Base-by-base conservation (phyloP, 2,329 filamentous ascomycete species). In the Thielaviopsis ethacetica region DNA sequence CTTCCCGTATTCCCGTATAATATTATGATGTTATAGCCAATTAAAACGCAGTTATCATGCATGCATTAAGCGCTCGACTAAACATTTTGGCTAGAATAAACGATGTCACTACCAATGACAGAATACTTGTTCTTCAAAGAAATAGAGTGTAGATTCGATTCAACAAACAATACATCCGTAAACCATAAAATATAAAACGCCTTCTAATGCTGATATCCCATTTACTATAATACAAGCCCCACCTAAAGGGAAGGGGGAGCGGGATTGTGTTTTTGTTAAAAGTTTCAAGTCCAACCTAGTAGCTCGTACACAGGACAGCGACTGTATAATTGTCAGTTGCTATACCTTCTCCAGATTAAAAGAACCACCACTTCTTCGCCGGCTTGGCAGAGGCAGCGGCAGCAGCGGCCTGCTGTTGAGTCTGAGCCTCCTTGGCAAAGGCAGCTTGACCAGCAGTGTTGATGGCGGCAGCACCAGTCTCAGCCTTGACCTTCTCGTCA, bases 191-290 rank as follows among this genome's bases (percentile, higher is more conserved):
- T 9, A 34, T 34, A 34, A 63, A 67, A 72, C 72, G 72, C 73
- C 71, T 65, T 72, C 67, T 71, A 70, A 74, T 75, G 72, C 72
- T 71, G 68, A 70, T 44, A 44, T 54, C 21, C 59, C 34, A 51
- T 54, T 51, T 52, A 57, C 51, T 60, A 61, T 61, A 47, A 56
- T 61, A 61, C 59, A 61, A 15, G 26, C n/a, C 44, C 30, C 22
- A 65, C 67, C 69, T 68, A n/a, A 26, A 5, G 1, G 47, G 10
- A 22, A 19, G 34, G 24, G 27, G 17, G 50, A 53, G 47, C 30
- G 38, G 38, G 38, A 47, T 55, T 56, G 38, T 44, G 38, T 44
- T 44, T 44, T 44, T 44, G 44, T 54, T 49, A 34, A 15, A 49
- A 26, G 54, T 26, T 49, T 44, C 26, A n/a, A 24, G 47, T 27